phyloP scores from a whole-genome alignment of 345 rosid genomes.

The Eucalyptus tenuipes region DNA sequence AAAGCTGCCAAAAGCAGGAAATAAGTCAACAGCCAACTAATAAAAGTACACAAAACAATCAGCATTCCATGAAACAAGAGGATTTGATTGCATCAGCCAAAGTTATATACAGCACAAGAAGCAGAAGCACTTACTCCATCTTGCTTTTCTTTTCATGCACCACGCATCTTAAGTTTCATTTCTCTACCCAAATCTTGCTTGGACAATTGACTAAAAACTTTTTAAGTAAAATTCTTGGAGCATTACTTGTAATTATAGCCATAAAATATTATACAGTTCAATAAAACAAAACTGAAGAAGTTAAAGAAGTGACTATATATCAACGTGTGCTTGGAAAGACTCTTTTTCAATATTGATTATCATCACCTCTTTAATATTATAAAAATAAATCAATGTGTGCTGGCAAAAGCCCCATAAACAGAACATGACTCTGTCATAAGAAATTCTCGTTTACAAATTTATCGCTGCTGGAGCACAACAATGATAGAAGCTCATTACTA shows the following conservation, averaged over 20 bases:
- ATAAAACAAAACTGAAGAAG: not conserved
- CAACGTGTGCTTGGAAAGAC: not conserved
- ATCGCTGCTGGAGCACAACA: not conserved
- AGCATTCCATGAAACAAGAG: not conserved
- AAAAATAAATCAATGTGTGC: not conserved
- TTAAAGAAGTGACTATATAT: not conserved
- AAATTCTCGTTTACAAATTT: not conserved
- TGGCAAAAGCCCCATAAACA: not conserved
- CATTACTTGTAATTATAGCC: not conserved
- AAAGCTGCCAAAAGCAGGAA: slow-evolving; percentile 8
- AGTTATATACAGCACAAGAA: not conserved
- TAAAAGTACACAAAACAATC: not conserved
- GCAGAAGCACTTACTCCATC: not conserved
- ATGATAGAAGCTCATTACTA: not conserved
- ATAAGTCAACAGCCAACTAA: not conserved
- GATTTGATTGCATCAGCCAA: not conserved
- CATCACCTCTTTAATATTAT: not conserved
- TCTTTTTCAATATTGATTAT: not conserved
- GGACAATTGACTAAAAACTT: not conserved
- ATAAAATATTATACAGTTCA: not conserved
- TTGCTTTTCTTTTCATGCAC: not conserved
- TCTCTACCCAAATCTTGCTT: not conserved
- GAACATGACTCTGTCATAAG: not conserved
- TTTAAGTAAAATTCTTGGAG: not conserved
- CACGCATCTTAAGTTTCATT: not conserved